phyloP scores from a whole-genome alignment of 257 asterid genomes.

The Capsicum chinense region DNA sequence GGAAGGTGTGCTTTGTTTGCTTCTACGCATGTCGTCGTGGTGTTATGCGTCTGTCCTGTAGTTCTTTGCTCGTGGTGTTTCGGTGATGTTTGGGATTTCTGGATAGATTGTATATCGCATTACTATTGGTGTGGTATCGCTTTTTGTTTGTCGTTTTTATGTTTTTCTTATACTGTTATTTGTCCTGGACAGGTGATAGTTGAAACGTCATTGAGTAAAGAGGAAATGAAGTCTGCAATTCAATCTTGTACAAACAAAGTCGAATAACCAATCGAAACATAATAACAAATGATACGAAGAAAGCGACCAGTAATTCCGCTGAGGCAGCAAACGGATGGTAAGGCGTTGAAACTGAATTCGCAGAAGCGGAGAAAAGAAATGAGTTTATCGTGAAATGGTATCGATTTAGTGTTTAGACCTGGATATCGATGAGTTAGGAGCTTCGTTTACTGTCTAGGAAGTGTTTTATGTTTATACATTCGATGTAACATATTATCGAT shows the following conservation, averaged over 20 bases:
- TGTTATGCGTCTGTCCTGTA: too few relatives aligned
- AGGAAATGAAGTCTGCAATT: constrained; percentile 76
- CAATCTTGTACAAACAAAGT: constrained; percentile 83
- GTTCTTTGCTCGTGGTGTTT: too few relatives aligned
- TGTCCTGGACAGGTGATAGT: constrained; percentile 61
- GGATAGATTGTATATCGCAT: too few relatives aligned
- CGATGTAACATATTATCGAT: background rate
- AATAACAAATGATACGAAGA: background rate
- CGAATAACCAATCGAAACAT: constrained; percentile 42
- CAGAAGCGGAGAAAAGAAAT: constrained; percentile 16
- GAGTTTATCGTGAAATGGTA: background rate
- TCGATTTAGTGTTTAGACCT: background rate
- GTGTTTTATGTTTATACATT: background rate
- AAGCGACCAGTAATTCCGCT: background rate
- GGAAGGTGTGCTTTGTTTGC: too few relatives aligned
- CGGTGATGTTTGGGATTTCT: too few relatives aligned
- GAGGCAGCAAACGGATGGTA: background rate
- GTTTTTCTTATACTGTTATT: too few relatives aligned
- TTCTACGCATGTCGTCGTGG: too few relatives aligned
- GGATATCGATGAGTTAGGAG: constrained; percentile 7
- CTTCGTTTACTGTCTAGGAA: background rate
- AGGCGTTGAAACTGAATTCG: background rate
- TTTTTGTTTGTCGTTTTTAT: too few relatives aligned
- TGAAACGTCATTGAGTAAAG: constrained; percentile 69
- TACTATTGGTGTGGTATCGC: too few relatives aligned